Conservation (phyloP, 805 yeast species). For the Starmerella etchellsii region DNA sequence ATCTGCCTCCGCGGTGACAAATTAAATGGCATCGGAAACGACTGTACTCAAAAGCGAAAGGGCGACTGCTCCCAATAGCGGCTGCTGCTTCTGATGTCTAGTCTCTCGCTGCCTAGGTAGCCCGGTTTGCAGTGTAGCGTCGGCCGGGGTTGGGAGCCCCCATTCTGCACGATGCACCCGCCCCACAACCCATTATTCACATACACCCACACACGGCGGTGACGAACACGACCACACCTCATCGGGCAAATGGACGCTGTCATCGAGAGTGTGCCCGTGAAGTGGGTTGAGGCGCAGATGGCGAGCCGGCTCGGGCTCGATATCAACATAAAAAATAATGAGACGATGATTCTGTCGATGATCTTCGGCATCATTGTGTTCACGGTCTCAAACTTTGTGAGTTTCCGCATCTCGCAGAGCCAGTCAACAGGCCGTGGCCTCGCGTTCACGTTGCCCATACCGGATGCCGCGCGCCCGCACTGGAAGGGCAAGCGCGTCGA, state of each 20-base stretch:
- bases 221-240: too few species aligned
- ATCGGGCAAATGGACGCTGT: neutral
- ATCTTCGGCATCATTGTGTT: constrained; percentile 1
- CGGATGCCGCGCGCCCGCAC: constrained; percentile 70
- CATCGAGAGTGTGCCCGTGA: neutral
- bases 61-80: too few species aligned
- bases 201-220: too few species aligned
- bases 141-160: too few species aligned
- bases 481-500: constrained; percentile 81
- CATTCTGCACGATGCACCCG: too few species aligned
- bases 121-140: too few species aligned
- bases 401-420: constrained; percentile 1
- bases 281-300: neutral
- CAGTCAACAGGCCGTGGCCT: constrained; percentile 10
- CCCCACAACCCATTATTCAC: too few species aligned
- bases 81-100: too few species aligned
- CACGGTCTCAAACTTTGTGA: neutral
- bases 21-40: neutral
- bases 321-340: neutral
- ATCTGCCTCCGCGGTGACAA: constrained; percentile 2
- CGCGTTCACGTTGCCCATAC: constrained; percentile 36
- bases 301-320: neutral
- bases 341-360: neutral
- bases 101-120: too few species aligned
- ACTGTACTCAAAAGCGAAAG: neutral